Evolutionary conservation across 192 early-diverging fungal genomes (phyloP), one percentile per base, ranked within the genome.

Genomic region (Rhizophagus sp.): DNA sequence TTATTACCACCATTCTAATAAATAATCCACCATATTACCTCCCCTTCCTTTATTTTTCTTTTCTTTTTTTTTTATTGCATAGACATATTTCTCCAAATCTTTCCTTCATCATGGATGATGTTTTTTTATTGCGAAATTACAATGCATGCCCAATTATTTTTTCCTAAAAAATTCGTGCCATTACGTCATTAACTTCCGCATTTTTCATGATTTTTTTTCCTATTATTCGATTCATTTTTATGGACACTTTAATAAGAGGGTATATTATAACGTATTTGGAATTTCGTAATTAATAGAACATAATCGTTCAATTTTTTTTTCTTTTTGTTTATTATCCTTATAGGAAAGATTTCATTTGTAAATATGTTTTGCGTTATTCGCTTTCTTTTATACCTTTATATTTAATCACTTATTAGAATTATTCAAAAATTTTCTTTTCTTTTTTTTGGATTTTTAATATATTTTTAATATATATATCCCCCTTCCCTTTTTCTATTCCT

Each of bases 11-110:
- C n/a, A 74, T 71, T 34, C 72, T 82, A 66, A 82, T 68, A 76
- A 71, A 39, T 36, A 36, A 65, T 67, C 41, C 73, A 79, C 39
- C 33, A 84, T 73, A 36, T 74, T 76, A 82, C 61, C 67, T 66
- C 79, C 79, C 78, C 83, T 15, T 72, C 80, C 74, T 47, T 25
- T 41, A 41, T 61, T 19, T 6, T 27, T 41, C 3, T 36, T 36
- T 36, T 36, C 5, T 36, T 5, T 41, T 36, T 5, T 41, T 73
- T 77, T 76, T 47, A 64, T 86, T 57, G 86, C 86, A 33, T 87
- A 86, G 73, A 81, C 81, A 19, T 84, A 84, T 62, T 88, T 73
- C 64, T 75, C 36, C 71, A 24, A 15, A 36, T 81, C 57, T 83
- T 78, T 64, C 19, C 25, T 64, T 27, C n/a, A 44, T 34, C 64